These are phyloP conservation scores for Ceratocystis huliohia DNA, from an alignment of 2,329 filamentous ascomycete genomes.

Conservation along the genomic window DNA sequence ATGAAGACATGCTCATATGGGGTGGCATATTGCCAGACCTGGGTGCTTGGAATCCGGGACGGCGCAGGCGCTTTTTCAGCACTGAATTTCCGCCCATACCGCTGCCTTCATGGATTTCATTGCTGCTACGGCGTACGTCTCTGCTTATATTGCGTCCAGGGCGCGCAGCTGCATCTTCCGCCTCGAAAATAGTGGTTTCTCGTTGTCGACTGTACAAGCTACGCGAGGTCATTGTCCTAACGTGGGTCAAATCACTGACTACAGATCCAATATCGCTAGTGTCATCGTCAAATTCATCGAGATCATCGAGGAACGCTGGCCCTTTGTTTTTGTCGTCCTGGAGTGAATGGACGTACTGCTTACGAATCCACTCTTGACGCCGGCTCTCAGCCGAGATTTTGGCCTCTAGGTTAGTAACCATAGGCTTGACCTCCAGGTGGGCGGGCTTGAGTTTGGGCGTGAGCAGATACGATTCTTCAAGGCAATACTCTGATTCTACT, in stretches of 20 bases:
- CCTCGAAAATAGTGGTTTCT: slow-evolving; percentile 19
- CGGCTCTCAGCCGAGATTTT: slow-evolving; percentile 18
- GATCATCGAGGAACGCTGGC: slow-evolving; percentile 9
- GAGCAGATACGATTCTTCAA: slow-evolving; percentile 17
- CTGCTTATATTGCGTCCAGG: slow-evolving; percentile 13
- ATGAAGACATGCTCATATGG: slow-evolving; percentile 28
- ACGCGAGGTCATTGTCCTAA: slow-evolving; percentile 20
- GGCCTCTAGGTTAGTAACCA: slow-evolving; percentile 17
- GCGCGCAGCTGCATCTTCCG: slow-evolving; percentile 18
- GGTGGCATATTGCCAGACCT: slow-evolving; percentile 27
- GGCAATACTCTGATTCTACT: slow-evolving; percentile 18
- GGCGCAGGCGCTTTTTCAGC: slow-evolving; percentile 27
- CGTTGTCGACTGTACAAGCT: slow-evolving; percentile 19
- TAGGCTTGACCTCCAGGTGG: slow-evolving; percentile 15
- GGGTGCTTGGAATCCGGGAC: slow-evolving; percentile 26
- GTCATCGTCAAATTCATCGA: slow-evolving; percentile 20
- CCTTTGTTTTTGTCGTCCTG: slow-evolving; percentile 17
- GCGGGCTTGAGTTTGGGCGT: slow-evolving; percentile 12
- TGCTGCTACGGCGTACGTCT: slow-evolving; percentile 21
- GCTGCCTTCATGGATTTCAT: slow-evolving; percentile 28
- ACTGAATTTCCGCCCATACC: slow-evolving; percentile 25
- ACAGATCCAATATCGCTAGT: slow-evolving; percentile 20
- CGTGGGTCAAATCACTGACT: slow-evolving; percentile 20
- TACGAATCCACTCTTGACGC: slow-evolving; percentile 20
- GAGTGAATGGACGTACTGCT: slow-evolving; percentile 20